phyloP scores from a whole-genome alignment of 345 rosid species.

The Camelina laxa region DNA sequence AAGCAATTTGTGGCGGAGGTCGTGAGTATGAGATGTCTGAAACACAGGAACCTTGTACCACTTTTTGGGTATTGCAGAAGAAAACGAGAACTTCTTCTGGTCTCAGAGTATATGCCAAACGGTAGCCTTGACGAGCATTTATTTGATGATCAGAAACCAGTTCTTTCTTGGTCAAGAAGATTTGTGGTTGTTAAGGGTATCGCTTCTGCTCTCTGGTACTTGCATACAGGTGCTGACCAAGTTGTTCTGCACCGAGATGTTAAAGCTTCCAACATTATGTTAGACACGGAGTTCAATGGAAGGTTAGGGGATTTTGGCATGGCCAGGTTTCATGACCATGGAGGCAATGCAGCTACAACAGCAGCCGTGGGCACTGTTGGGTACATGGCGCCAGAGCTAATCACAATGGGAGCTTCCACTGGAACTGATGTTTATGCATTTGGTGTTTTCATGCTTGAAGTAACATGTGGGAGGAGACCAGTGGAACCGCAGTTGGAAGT shows the following conservation, averaged over 20 bases:
- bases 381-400: constrained; percentile 58
- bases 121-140: constrained; percentile 63
- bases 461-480: constrained; percentile 66
- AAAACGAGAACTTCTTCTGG: constrained; percentile 55
- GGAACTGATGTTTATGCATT: constrained; percentile 56
- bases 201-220: constrained; percentile 54
- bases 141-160: constrained; percentile 34
- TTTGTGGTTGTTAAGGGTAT: constrained; percentile 49
- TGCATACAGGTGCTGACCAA: constrained; percentile 61
- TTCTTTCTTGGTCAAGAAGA: constrained; percentile 54
- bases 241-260: constrained; percentile 62
- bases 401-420: constrained; percentile 52
- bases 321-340: constrained; percentile 82
- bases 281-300: constrained; percentile 72
- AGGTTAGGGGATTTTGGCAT: constrained; percentile 92
- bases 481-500: constrained; percentile 55
- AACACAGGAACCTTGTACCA: constrained; percentile 58
- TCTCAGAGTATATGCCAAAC: constrained; percentile 62
- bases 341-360: constrained; percentile 71
- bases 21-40: constrained; percentile 50
- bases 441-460: constrained; percentile 59
- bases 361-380: constrained; percentile 87
- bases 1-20: constrained; percentile 60
- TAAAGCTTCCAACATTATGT: constrained; percentile 57
- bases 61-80: constrained; percentile 62